Conservation (phyloP, 1,284 basidiomycete species). For the Puccinia brachypodii region DNA sequence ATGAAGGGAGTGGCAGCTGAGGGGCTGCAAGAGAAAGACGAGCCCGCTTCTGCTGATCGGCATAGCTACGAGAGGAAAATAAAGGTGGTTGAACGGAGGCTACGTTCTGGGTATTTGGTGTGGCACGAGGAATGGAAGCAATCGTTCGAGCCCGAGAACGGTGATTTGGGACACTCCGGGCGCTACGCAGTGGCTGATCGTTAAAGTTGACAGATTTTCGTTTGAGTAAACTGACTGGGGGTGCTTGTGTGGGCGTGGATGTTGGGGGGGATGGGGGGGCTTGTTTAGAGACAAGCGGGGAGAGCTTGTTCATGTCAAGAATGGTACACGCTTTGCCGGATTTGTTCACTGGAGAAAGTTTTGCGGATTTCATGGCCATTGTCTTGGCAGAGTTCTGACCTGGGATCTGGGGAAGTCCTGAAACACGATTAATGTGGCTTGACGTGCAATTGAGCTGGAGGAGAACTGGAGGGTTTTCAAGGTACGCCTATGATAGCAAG, state of each 20-base stretch:
- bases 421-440: background rate
- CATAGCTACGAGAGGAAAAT: slow-evolving; percentile 1
- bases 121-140: background rate
- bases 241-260: slow-evolving; percentile 24
- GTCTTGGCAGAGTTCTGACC: background rate
- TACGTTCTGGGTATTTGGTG: background rate
- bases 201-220: slow-evolving; percentile 38
- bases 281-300: slow-evolving; percentile 4
- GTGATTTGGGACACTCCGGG: slow-evolving; percentile 41
- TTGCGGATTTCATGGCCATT: background rate
- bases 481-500: background rate
- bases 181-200: slow-evolving; percentile 21
- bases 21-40: slow-evolving; percentile 44
- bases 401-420: background rate
- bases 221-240: slow-evolving; percentile 7
- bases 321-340: background rate
- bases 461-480: background rate
- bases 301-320: slow-evolving; percentile 13
- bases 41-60: slow-evolving; percentile 38
- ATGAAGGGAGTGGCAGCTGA: background rate
- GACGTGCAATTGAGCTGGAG: background rate
- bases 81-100: background rate
- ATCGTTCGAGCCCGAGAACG: background rate
- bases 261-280: slow-evolving; percentile 40
- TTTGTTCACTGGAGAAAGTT: background rate